These are phyloP conservation scores for Phytophthora cryptogea DNA, from an alignment of 352 stramenopile species.

Conservation along the genomic window DNA sequence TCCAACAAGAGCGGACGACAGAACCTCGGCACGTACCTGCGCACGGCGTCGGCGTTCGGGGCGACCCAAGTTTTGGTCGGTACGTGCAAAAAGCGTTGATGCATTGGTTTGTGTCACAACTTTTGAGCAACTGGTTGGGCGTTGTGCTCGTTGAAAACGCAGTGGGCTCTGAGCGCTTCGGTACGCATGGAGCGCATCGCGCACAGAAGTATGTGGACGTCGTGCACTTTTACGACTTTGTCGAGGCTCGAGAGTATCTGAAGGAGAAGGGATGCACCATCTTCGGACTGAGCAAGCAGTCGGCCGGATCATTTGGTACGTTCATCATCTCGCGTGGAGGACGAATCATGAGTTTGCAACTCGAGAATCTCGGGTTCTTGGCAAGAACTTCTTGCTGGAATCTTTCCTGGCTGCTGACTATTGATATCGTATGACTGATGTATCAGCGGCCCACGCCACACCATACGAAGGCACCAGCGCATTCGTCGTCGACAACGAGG, in stretches of 20 bases:
- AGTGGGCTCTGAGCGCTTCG: conserved; percentile 81
- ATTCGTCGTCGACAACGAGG: conserved; percentile 83
- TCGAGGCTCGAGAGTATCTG: conserved; percentile 61
- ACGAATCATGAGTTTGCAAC: too few species aligned
- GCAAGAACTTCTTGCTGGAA: conserved; percentile 5
- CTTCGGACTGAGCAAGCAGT: conserved; percentile 49
- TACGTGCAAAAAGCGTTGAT: conserved; percentile 29
- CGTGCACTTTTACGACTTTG: conserved; percentile 73
- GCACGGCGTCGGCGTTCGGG: conserved; percentile 76
- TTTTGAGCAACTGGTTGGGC: conserved; percentile 3
- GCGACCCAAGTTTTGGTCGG: conserved; percentile 75
- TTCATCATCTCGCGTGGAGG: background rate
- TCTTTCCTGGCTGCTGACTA: conserved; percentile 1
- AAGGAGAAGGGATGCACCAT: conserved; percentile 61
- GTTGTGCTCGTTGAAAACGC: background rate
- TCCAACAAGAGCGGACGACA: conserved; percentile 74
- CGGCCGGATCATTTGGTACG: conserved; percentile 33
- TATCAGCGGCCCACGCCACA: conserved; percentile 53
- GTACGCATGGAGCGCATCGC: conserved; percentile 74
- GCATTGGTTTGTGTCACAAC: conserved; percentile 1
- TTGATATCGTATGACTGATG: conserved; percentile 20
- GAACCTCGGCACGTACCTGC: conserved; percentile 81
- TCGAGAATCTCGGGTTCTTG: background rate
- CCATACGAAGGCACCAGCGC: conserved; percentile 58
- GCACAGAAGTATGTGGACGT: conserved; percentile 84